Percentiles rank a stretch among this genome's conserved stretches.
Evolutionary conservation across 306 rosid genomes (phyloP).

Genomic region (peach (Prunus persica)): DNA sequence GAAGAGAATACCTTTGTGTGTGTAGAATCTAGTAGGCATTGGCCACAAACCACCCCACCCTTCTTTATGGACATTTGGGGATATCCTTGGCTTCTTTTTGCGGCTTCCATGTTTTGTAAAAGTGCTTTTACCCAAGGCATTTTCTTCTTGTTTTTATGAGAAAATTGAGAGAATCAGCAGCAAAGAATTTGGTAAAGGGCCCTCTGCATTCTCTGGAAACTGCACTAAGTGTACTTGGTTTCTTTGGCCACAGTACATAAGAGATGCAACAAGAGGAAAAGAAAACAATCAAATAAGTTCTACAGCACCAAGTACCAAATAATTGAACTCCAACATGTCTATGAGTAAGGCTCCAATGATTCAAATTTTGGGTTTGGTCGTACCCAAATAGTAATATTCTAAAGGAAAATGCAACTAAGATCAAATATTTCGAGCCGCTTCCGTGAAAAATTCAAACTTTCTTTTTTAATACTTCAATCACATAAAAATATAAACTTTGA

Average conservation of each 20-base stretch:
- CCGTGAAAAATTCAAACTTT: background rate
- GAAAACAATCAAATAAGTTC: background rate
- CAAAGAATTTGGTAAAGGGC: background rate
- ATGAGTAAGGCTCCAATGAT: background rate
- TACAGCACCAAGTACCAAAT: too few relatives aligned
- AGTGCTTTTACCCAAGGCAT: background rate
- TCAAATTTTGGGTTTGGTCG: too few relatives aligned
- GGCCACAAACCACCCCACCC: background rate
- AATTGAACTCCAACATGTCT: background rate
- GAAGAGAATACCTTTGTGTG: background rate
- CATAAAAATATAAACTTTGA: too few relatives aligned
- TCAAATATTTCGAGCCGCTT: too few relatives aligned
- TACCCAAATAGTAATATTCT: too few relatives aligned
- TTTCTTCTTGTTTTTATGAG: background rate
- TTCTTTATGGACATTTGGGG: background rate
- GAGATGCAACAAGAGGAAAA: background rate
- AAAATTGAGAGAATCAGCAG: background rate
- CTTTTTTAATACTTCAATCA: too few relatives aligned
- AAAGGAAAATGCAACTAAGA: too few relatives aligned
- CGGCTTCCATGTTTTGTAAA: background rate
- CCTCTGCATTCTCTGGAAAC: background rate
- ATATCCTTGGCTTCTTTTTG: conserved; percentile 20
- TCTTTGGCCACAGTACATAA: background rate
- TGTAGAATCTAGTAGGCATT: background rate
- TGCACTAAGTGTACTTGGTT: background rate